Evolutionary conservation across 768 basidiomycete genomes (phyloP), one percentile per base, ranked within the genome.

Genomic region (Infundibulicybe gibba): DNA sequence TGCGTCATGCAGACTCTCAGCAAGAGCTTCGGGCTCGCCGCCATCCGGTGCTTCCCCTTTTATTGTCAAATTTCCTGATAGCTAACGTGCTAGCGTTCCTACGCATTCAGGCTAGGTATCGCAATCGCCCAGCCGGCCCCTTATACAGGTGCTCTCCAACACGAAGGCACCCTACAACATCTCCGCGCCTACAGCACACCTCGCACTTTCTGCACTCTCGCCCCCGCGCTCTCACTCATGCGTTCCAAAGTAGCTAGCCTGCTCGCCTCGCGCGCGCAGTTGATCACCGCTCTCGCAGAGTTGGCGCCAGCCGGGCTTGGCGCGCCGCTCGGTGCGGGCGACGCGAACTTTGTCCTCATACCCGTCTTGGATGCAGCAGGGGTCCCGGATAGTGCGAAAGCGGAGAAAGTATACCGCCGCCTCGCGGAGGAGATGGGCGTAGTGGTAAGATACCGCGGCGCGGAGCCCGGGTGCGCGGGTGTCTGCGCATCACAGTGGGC

Each of bases 111-210:
- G 25, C 25, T 25, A 8, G 25, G 25, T 3, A 25, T 25, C 25
- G 25, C 92, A 0, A 69, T 97, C 46, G 90, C 93, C 5, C 88
- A 94, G 49, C 93, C 93, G n/a, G 0, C 83, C 90, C 0, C 70
- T 99, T 11, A 87, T 97, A 39, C 94, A 93, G 56, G 76, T 97
- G 51, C 81, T 98, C 44, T 80, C 83, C 49, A 98, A 98, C 63
- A 89, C 94, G 20, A 99, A 99, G 63, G 97, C 95, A 1, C 97
- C 97, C 0, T 99, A 98, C 72, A 97, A 97, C 65, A 83, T 99
- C 54, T 94, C 94, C 13, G 78, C 86, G 0, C 94, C 94, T 0
- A 92, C 92, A 5, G 91, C 95, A 11, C 67, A 80, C 21, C 79
- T 97, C 17, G 94, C 93, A 0, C 63, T 83, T 13, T 72, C 86